Conservation (phyloP, 108 stramenopile genomes). For the Mediolabrus comicus region DNA sequence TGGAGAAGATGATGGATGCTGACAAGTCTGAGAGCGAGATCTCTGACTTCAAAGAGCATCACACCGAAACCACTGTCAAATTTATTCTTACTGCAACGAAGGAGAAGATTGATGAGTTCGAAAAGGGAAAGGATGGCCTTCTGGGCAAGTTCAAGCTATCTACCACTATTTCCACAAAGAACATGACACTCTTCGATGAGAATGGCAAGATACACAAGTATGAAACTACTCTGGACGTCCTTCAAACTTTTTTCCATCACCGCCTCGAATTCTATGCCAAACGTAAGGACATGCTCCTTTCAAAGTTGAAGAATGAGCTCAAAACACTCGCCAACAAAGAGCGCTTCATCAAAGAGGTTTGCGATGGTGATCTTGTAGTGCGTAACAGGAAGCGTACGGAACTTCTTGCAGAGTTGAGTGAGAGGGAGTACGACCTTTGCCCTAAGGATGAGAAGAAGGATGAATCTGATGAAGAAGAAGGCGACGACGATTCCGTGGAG, state of each 20-base stretch:
- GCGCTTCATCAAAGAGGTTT: slow-evolving; percentile 95
- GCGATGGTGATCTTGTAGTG: slow-evolving; percentile 90
- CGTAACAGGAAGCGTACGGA: slow-evolving; percentile 92
- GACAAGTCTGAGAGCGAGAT: slow-evolving; percentile 70
- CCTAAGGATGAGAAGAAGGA: slow-evolving; percentile 50
- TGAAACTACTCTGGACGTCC: slow-evolving; percentile 66
- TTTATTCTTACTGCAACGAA: slow-evolving; percentile 87
- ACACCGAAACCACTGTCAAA: slow-evolving; percentile 96
- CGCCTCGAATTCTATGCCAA: slow-evolving; percentile 89
- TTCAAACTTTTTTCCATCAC: slow-evolving; percentile 83
- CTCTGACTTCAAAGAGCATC: slow-evolving; percentile 96
- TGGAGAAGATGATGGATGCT: slow-evolving; percentile 65
- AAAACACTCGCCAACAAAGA: slow-evolving; percentile 94
- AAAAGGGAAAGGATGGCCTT: slow-evolving; percentile 81
- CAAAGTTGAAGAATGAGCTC: slow-evolving; percentile 72
- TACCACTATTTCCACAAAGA: slow-evolving; percentile 76
- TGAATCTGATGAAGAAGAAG: slow-evolving; percentile 44
- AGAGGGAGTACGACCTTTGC: slow-evolving; percentile 86
- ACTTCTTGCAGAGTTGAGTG: slow-evolving; percentile 82
- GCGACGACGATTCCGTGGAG: slow-evolving; percentile 54
- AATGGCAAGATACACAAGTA: slow-evolving; percentile 86
- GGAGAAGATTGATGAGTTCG: slow-evolving; percentile 82
- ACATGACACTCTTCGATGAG: slow-evolving; percentile 95
- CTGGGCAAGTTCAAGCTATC: slow-evolving; percentile 95
- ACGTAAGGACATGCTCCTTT: slow-evolving; percentile 80